phyloP scores from a whole-genome alignment of 257 asterid genomes.

The Thymus mandschuricus region DNA sequence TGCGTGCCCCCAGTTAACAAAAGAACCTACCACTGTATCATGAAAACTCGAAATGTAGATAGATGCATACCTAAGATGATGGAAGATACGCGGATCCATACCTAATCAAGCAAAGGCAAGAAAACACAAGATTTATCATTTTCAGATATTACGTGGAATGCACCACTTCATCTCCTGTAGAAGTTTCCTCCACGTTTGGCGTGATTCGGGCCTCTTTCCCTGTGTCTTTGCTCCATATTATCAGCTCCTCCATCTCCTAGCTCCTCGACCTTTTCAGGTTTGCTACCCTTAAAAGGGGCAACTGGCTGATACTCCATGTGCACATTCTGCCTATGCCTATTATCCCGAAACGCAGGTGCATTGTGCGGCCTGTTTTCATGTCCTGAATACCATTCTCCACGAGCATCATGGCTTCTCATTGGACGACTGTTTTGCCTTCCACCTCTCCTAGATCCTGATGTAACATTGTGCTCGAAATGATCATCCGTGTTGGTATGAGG shows the following conservation, averaged over 20 bases:
- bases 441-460: conserved; percentile 53
- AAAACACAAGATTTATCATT: conserved; percentile 36
- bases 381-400: conserved; percentile 60
- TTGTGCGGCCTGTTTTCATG: conserved; percentile 47
- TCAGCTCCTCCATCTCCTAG: conserved; percentile 49
- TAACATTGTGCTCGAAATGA: conserved; percentile 45
- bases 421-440: conserved; percentile 57
- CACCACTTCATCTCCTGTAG: conserved; percentile 55
- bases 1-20: conserved; percentile 44
- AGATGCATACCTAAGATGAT: conserved; percentile 38
- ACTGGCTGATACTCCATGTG: conserved; percentile 89
- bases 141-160: conserved; percentile 34
- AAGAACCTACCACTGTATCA: conserved; percentile 25
- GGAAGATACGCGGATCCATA: conserved; percentile 18
- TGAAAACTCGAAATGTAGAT: conserved; percentile 26
- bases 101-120: conserved; percentile 41
- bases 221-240: conserved; percentile 48
- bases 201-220: conserved; percentile 66
- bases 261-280: conserved; percentile 48
- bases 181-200: conserved; percentile 64
- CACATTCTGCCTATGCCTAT: conserved; percentile 54
- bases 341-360: conserved; percentile 46
- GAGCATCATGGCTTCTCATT: conserved; percentile 55
- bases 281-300: conserved; percentile 56
- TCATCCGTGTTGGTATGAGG: conserved; percentile 35